These are phyloP conservation scores for Nitzschia sp. DNA, from an alignment of 108 stramenopile species.

Conservation along the genomic window DNA sequence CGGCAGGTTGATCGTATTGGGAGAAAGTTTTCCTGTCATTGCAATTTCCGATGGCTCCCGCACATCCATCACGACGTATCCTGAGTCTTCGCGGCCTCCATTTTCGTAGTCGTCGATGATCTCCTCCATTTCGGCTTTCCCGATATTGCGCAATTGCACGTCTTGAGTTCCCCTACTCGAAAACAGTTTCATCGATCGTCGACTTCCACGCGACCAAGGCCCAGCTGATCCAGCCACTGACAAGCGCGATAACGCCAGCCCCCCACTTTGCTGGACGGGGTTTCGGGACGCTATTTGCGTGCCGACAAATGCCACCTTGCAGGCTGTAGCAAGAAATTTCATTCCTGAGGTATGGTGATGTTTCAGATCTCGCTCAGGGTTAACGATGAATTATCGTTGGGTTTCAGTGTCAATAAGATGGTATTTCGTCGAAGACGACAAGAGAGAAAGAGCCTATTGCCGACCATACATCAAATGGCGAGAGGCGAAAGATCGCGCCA, in stretches of 20 bases:
- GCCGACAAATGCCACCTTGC: conserved; percentile 7
- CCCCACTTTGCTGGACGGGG: background rate
- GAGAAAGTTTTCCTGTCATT: conserved; percentile 64
- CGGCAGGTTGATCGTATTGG: conserved; percentile 61
- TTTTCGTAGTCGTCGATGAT: conserved; percentile 70
- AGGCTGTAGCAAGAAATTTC: conserved; percentile 7
- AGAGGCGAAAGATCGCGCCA: too few species aligned
- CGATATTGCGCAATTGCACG: conserved; percentile 26
- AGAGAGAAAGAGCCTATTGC: background rate
- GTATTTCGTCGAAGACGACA: background rate
- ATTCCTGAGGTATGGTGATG: too few species aligned
- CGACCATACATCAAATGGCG: too few species aligned
- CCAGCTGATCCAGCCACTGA: background rate
- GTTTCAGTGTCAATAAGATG: too few species aligned
- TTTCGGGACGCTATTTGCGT: conserved; percentile 5
- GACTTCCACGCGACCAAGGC: background rate
- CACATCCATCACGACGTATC: conserved; percentile 76
- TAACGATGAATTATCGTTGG: too few species aligned
- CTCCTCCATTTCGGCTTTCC: conserved; percentile 57
- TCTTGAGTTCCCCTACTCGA: background rate
- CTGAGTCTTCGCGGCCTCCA: conserved; percentile 62
- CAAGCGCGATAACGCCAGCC: background rate
- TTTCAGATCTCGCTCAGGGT: too few species aligned
- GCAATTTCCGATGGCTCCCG: conserved; percentile 55
- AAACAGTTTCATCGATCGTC: conserved; percentile 7